Evolutionary conservation across 2,329 filamentous ascomycete genomes (phyloP).

Genomic region (Stenocarpella maydis): DNA sequence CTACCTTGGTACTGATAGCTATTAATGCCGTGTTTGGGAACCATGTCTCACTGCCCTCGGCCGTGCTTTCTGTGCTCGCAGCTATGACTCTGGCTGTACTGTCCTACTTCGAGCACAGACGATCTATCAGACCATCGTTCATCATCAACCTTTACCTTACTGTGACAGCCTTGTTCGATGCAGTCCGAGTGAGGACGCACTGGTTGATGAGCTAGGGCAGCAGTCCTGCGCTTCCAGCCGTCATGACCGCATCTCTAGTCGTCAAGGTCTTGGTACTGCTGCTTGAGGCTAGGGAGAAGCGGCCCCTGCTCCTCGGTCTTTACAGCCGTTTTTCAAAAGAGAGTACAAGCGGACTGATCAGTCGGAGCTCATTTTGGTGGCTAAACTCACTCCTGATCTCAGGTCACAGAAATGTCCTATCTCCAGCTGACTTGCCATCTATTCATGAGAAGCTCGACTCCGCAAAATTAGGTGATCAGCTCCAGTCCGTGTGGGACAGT

Average conservation of each 20-base stretch:
- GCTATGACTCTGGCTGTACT: conserved; percentile 45
- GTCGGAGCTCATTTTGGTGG: conserved; percentile 60
- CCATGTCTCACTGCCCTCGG: conserved; percentile 28
- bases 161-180: conserved; percentile 54
- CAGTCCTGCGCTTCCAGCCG: conserved; percentile 48
- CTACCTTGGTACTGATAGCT: not conserved
- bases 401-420: conserved; percentile 5
- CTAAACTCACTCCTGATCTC: conserved; percentile 56
- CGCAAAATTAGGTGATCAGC: conserved; percentile 53
- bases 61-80: conserved; percentile 35
- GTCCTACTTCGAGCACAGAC: conserved; percentile 56
- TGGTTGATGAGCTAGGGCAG: conserved; percentile 46
- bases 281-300: conserved; percentile 55
- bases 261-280: conserved; percentile 53
- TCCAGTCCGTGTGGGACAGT: conserved; percentile 30
- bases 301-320: conserved; percentile 47
- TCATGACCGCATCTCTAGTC: conserved; percentile 51
- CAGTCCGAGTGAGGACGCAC: conserved; percentile 53
- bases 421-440: conserved; percentile 29
- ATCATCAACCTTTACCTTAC: conserved; percentile 57
- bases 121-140: conserved; percentile 54
- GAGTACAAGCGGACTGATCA: conserved; percentile 59
- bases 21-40: conserved; percentile 7
- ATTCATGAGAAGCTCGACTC: conserved; percentile 34
- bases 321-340: conserved; percentile 56